Evolutionary conservation across 139 green algal genomes (phyloP), one percentile per base, ranked within the genome.

Genomic region (Trebouxia sp.): DNA sequence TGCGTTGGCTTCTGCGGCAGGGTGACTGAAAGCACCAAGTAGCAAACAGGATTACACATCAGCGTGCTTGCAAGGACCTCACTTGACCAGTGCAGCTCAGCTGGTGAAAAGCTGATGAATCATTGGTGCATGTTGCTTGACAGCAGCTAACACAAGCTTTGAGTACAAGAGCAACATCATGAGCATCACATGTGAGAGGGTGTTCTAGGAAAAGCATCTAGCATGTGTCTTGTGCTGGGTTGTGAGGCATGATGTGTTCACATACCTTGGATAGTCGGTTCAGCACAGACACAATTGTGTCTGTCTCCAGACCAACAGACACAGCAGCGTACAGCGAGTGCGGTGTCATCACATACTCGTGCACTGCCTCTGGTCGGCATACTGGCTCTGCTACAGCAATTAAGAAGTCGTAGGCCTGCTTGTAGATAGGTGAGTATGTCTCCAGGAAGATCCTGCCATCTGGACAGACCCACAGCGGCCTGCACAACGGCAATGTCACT

Each of bases 271-370:
- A 93, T n/a, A 97, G 84, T 8, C 89, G 84, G 82, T 92, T 85
- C 10, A 99, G 93, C 69, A 98, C 94, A 22, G 51, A 86, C 62
- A 98, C 88, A 85, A 99, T 98, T 43, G 94, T 98, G 15, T 93
- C 80, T 1, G 93, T 96, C 48, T 96, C 88, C 58, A 99, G 86
- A 1, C 97, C 97, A 41, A 99, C 93, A 12, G 90, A 96, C 12
- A 99, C 97, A 15, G 97, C 97, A 22, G 97, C 97, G 76, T 99
- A 99, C 67, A 99, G 87, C 10, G 90, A 97, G 86, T 98, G 95
- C 17, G 95, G 94, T 0, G 96, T 99, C 17, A 99, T 90, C 80
- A 90, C 84, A 86, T 99, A 99, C 90, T 98, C 94, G 86, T 98
- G 96, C 30, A 98, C 82, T 39, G 67, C 84, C 88, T 99, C 93